These are phyloP conservation scores for Cyberlindnera mycetangii DNA, from an alignment of 805 yeast genomes.

Conservation along the genomic window DNA sequence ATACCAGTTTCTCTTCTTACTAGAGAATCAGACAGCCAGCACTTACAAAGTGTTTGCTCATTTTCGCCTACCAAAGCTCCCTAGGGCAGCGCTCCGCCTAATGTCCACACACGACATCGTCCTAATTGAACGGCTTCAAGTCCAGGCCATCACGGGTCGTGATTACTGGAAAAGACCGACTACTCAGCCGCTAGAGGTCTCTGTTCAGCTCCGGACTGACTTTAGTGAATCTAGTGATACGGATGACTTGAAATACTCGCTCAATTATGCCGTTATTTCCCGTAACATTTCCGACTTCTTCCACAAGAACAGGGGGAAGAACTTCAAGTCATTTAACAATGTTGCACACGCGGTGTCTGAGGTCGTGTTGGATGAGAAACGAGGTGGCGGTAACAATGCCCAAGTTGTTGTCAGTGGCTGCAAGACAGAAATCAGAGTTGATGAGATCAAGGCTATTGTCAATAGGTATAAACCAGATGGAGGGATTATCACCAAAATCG, in stretches of 20 bases:
- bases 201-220: slow-evolving; percentile 60
- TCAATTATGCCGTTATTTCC: slow-evolving; percentile 85
- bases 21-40: background rate
- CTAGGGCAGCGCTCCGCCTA: background rate
- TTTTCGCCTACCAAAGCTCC: background rate
- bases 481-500: slow-evolving; percentile 9
- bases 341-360: slow-evolving; percentile 46
- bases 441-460: slow-evolving; percentile 41
- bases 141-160: slow-evolving; percentile 63
- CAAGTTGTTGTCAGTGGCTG: slow-evolving; percentile 41
- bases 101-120: slow-evolving; percentile 18
- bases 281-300: slow-evolving; percentile 57
- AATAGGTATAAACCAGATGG: slow-evolving; percentile 30
- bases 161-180: slow-evolving; percentile 72
- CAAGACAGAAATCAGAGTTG: slow-evolving; percentile 60
- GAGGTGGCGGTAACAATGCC: slow-evolving; percentile 48
- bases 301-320: slow-evolving; percentile 35
- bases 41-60: background rate
- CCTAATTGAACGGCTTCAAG: slow-evolving; percentile 43
- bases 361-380: slow-evolving; percentile 41
- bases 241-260: slow-evolving; percentile 78
- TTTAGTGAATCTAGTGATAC: slow-evolving; percentile 71
- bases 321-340: slow-evolving; percentile 34
- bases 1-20: background rate
- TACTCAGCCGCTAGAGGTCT: slow-evolving; percentile 62